Base-by-base conservation (phyloP, 2,329 filamentous ascomycete genomes). In the Talaromyces sp. region DNA sequence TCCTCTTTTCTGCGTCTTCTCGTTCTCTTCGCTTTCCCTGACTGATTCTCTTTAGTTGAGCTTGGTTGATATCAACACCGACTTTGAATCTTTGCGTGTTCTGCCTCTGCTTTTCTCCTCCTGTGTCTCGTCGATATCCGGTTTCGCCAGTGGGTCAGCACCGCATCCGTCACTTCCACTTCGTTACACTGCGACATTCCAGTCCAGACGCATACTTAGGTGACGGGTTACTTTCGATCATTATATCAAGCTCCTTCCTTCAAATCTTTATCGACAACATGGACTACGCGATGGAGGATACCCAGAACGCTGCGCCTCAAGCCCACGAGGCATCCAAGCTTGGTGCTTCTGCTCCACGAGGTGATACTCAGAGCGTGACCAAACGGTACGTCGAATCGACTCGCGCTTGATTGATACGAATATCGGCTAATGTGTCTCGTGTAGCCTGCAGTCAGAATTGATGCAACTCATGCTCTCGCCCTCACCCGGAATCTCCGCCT, bases 381-480 rank as follows among this genome's bases (percentile, higher is more conserved):
- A 93, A 93, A 80, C 85, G 90, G 90, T 92, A 33, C 46, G 46
- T 50, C 25, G 35, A n/a, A n/a, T n/a, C n/a, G 50, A 28, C 21
- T 21, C 18, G n/a, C 16, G 4, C 5, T 16, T 37, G 14, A 23
- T 12, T n/a, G 16, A 18, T 14, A 23, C 18, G 16, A 31, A 6
- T 5, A 21, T 54, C 4, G 21, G 16, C 31, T 37, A 14, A 54
- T 55, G 40, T 12, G 42, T 25, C 18, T 21, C 35, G 31, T 23
- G 4, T 73, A 98, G 95, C 71, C 84, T 99, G 63, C 95, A 99
- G 79, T 96, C 93, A 56, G 95, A 99, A 79, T 85, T 99, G 69
- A 98, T 99, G 93, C 89, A 95, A 77, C 87, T 99, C 70, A 98
- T 99, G 95, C 93, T 92, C 70, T 93, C 93, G 46, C 89, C 93